phyloP scores from a whole-genome alignment of 768 basidiomycete species.

The Exsudoporus frostii region DNA sequence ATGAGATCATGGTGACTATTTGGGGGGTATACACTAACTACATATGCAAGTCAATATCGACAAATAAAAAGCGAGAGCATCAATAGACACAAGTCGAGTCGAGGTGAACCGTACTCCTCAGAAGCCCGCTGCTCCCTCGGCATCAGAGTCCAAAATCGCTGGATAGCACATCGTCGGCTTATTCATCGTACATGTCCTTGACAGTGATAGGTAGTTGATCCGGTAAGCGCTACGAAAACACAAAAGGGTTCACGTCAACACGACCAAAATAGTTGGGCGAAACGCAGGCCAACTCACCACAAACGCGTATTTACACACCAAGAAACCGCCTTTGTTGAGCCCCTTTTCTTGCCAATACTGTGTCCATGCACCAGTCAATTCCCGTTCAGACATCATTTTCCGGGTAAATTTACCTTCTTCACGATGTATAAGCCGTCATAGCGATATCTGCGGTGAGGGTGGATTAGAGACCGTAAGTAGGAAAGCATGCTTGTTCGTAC shows the following conservation, averaged over 20 bases:
- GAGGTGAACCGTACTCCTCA: background rate
- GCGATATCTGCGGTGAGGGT: conserved; percentile 54
- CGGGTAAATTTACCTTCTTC: conserved; percentile 48
- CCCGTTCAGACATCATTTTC: background rate
- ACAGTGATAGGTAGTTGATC: conserved; percentile 24
- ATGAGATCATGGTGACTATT: background rate
- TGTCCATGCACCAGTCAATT: background rate
- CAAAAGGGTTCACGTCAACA: background rate
- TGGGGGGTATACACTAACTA: background rate
- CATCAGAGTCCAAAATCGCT: background rate
- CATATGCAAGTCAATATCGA: background rate
- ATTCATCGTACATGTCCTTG: conserved; percentile 15
- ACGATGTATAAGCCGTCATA: conserved; percentile 88
- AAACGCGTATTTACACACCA: conserved; percentile 86
- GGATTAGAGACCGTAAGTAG: background rate
- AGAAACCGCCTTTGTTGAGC: conserved; percentile 60
- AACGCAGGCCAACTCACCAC: conserved; percentile 45
- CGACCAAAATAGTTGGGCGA: background rate
- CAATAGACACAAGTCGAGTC: no score
- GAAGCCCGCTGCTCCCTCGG: background rate
- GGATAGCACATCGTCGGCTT: background rate
- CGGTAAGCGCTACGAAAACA: conserved; percentile 22
- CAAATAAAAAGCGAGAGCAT: background rate
- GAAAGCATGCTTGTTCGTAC: conserved; percentile 31
- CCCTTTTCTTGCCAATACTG: conserved; percentile 78